Evolutionary conservation across 2,329 filamentous ascomycete genomes (phyloP).

Genomic region (Ceratocystis huliohia): DNA sequence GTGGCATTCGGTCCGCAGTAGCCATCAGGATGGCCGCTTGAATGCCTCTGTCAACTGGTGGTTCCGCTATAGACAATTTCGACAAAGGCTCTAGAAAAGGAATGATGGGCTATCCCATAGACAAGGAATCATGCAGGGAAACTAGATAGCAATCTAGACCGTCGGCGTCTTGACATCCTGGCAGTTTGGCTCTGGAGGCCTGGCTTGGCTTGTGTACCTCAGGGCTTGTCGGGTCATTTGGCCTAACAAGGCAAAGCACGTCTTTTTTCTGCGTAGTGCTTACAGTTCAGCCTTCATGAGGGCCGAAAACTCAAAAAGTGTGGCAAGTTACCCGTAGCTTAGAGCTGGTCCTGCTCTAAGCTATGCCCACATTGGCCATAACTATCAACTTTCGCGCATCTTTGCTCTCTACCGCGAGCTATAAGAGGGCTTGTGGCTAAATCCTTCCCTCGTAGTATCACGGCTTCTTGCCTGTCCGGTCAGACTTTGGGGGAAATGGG

Average conservation of each 20-base stretch:
- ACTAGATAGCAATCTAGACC: not conserved
- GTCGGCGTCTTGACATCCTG: not conserved
- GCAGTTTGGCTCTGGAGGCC: not conserved
- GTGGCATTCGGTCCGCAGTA: constrained; percentile 37
- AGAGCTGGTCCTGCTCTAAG: not conserved
- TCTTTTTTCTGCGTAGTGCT: not conserved
- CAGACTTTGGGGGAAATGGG: not conserved
- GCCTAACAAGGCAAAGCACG: not conserved
- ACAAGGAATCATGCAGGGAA: no score
- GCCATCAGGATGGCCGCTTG: constrained; percentile 27
- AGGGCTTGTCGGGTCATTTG: not conserved
- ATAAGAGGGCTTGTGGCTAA: not conserved
- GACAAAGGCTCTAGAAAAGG: not conserved
- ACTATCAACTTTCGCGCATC: not conserved
- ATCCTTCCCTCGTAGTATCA: not conserved
- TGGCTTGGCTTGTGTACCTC: not conserved
- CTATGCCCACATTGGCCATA: not conserved
- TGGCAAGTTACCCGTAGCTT: not conserved
- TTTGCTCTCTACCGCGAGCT: not conserved
- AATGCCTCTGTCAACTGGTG: constrained; percentile 37
- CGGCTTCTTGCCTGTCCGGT: not conserved
- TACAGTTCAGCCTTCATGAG: not conserved
- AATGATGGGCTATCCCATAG: no score
- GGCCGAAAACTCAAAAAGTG: not conserved
- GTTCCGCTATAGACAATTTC: constrained; percentile 30